Evolutionary conservation across 345 rosid species (phyloP), one percentile per base, ranked within the genome.

Genomic region (Sisymbrium irio): DNA sequence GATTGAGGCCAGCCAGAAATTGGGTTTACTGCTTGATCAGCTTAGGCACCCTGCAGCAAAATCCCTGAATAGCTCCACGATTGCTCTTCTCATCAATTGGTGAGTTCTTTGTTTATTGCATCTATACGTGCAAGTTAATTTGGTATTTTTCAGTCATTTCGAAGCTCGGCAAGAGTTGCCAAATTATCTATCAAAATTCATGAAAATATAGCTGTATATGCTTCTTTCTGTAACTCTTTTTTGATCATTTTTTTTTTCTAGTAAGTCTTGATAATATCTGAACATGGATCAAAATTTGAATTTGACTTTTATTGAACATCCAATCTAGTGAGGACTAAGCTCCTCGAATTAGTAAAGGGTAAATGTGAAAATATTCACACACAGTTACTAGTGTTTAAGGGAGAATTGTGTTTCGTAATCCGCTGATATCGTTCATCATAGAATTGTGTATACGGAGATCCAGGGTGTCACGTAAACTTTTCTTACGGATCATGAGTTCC

Each of bases 1-100:
- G 22, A 75, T 86, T 72, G 99, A 95, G 83, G 99, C 98, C 59
- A 87, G 93, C 81, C 85, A 83, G 78, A 86, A 75, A 65, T 77
- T 95, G 85, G 89, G 81, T 70, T 83, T 80, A 67, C 77, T 95
- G 90, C 97, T 95, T 75, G 99, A 95, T 85, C 97, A 86, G 82
- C 97, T 95, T 72, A 84, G 99, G 79, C 79, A 73, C 54, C 99
- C 98, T 33, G 80, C 88, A 22, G 93, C 91, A 59, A 92, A 83
- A 69, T 86, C 93, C 76, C 86, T 90, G 51, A 83, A 88, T 76
- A 84, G 84, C 75, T 77, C 86, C 39, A 86, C 84, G 22, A 79
- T 86, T 69, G 71, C 90, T 47, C 93, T 92, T 82, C 89, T 88
- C 69, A 82, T 92, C 80, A 88, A 86, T 62, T 85, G 91, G 97